A percentile compares a stretch with the other conserved stretches of the same genome.
These are phyloP conservation scores for Erysimum cheiri DNA, from an alignment of 441 rosid species.

Conservation along the genomic window DNA sequence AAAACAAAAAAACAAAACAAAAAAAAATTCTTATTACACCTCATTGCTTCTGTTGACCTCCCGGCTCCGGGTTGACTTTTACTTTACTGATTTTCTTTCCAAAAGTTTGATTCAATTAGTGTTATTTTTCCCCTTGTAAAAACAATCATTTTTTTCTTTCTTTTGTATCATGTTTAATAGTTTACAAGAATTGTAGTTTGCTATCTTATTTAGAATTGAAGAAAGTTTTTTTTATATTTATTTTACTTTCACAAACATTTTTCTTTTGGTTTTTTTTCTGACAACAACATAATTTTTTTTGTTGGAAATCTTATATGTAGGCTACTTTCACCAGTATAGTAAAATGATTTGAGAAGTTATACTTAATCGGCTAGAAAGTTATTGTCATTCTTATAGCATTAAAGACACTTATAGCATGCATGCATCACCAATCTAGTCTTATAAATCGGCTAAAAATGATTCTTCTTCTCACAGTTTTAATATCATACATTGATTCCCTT, in stretches of 20 bases:
- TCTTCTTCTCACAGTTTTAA: not conserved
- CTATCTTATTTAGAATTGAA: not conserved
- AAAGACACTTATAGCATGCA: not conserved
- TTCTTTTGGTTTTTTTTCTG: too few species aligned
- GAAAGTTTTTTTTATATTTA: not conserved
- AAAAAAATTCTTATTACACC: not conserved
- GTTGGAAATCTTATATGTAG: too few species aligned
- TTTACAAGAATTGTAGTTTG: not conserved
- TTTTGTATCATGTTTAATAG: not conserved
- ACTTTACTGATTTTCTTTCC: not conserved
- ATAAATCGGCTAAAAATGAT: not conserved
- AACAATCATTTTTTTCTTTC: not conserved
- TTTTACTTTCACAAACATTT: not conserved
- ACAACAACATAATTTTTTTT: too few species aligned
- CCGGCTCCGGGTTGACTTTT: constrained; percentile 18
- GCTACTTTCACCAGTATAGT: not conserved
- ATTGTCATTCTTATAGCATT: too few species aligned
- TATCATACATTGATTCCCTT: not conserved
- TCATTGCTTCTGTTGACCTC: constrained; percentile 37
- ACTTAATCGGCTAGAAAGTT: not conserved
- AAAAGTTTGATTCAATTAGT: not conserved
- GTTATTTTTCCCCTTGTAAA: not conserved
- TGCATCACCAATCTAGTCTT: not conserved
- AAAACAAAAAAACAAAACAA: too few species aligned
- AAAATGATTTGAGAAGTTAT: not conserved